These are phyloP conservation scores for Rusavskia elegans DNA, from an alignment of 495 filamentous ascomycete genomes.

Conservation along the genomic window DNA sequence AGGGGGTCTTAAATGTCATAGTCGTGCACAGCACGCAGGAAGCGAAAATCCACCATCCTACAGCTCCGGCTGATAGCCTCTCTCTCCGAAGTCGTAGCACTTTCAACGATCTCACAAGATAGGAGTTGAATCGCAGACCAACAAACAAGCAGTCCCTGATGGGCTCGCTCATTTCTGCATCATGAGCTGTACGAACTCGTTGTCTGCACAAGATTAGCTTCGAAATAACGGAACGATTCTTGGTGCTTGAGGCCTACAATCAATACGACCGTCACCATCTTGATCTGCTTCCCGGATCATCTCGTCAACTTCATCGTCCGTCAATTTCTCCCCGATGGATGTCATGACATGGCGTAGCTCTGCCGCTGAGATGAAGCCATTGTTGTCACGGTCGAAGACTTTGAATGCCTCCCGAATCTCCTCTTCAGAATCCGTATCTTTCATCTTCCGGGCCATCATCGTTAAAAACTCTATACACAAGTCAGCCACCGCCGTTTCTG, in stretches of 20 bases:
- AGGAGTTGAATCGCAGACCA: background rate
- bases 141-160: background rate
- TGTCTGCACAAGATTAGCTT: slow-evolving; percentile 43
- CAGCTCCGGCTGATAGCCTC: slow-evolving; percentile 11
- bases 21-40: background rate
- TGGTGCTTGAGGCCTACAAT: slow-evolving; percentile 44
- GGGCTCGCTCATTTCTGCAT: slow-evolving; percentile 71
- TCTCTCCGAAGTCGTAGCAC: background rate
- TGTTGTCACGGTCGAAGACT: slow-evolving; percentile 99
- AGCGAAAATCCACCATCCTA: background rate
- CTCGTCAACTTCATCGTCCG: slow-evolving; percentile 98
- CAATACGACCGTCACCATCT: slow-evolving; percentile 93
- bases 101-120: background rate
- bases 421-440: slow-evolving; percentile 98
- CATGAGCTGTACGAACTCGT: slow-evolving; percentile 99
- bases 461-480: slow-evolving; percentile 71
- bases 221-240: background rate
- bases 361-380: slow-evolving; percentile 95
- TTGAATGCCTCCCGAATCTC: slow-evolving; percentile 92
- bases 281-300: slow-evolving; percentile 99
- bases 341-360: slow-evolving; percentile 99
- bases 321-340: slow-evolving; percentile 97
- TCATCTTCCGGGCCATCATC: slow-evolving; percentile 99
- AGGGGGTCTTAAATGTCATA: background rate
- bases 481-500: background rate